A percentile compares a stretch with the other conserved stretches of the same genome.
phyloP scores from a whole-genome alignment of 371 early-diverging fungal genomes.

The Mucor lusitanicus region DNA sequence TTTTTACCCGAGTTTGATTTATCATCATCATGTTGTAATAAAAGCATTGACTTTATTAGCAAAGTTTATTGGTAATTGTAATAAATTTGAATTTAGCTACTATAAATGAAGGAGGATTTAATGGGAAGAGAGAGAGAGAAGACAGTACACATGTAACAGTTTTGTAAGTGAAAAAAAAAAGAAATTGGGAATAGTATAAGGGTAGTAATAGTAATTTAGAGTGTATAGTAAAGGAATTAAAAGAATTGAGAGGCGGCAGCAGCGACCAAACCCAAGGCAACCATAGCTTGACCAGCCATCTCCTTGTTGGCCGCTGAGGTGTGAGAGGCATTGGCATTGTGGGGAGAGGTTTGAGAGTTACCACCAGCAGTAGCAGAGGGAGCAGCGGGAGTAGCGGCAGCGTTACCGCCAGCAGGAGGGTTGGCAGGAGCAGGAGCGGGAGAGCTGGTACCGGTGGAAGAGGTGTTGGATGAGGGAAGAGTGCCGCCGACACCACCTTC shows the following conservation, averaged over 20 bases:
- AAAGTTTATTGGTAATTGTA: not conserved
- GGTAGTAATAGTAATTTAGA: not conserved
- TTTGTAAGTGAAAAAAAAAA: not conserved
- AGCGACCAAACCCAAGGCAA: conserved; percentile 18
- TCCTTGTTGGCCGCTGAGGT: conserved; percentile 19
- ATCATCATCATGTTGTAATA: not conserved
- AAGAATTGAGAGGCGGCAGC: conserved; percentile 22
- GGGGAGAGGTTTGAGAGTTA: not conserved
- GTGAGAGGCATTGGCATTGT: conserved; percentile 1
- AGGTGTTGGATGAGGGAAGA: conserved; percentile 4
- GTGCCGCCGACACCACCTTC: conserved; percentile 32
- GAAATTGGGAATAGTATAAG: conserved; percentile 7
- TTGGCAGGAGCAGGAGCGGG: conserved; percentile 14
- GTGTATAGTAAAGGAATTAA: conserved; percentile 6
- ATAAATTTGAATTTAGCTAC: not conserved
- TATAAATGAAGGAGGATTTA: not conserved
- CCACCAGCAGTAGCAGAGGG: conserved; percentile 20
- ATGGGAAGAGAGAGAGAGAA: not conserved
- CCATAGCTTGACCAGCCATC: conserved; percentile 6
- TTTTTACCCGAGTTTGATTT: too few species aligned
- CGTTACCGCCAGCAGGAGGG: conserved; percentile 1
- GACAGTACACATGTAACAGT: conserved; percentile 9
- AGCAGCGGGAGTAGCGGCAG: conserved; percentile 16
- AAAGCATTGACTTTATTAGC: not conserved
- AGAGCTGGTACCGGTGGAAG: not conserved